Conservation (phyloP, 495 filamentous ascomycete species). For the Evansstolkia leycettana region DNA sequence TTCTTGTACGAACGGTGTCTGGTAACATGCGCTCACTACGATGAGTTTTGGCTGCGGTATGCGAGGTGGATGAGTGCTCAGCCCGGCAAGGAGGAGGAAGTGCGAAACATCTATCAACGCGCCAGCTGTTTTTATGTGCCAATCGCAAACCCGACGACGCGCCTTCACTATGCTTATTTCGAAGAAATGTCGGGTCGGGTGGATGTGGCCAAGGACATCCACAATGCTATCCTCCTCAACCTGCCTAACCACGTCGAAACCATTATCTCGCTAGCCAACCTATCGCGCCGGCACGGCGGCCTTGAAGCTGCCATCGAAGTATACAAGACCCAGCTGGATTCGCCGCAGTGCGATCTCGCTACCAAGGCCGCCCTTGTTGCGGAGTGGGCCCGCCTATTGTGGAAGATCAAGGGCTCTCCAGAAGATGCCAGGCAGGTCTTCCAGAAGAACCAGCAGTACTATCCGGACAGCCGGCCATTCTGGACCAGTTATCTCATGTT, state of each 20-base stretch:
- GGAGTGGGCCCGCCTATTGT: conserved; percentile 80
- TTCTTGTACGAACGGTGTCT: conserved; percentile 92
- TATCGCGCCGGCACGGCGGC: conserved; percentile 73
- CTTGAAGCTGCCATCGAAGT: conserved; percentile 80
- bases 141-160: conserved; percentile 65
- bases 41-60: conserved; percentile 96
- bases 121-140: conserved; percentile 76
- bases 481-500: conserved; percentile 85
- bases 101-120: conserved; percentile 84
- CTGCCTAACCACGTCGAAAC: conserved; percentile 73
- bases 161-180: conserved; percentile 87
- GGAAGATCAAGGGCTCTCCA: conserved; percentile 77
- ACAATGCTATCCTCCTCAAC: conserved; percentile 60
- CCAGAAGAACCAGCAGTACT: conserved; percentile 70
- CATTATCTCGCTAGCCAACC: conserved; percentile 78
- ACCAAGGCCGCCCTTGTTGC: conserved; percentile 80
- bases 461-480: conserved; percentile 79
- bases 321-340: conserved; percentile 70
- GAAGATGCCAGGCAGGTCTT: conserved; percentile 83
- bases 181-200: conserved; percentile 72
- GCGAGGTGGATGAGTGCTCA: conserved; percentile 93
- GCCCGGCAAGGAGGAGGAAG: conserved; percentile 73
- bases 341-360: conserved; percentile 55
- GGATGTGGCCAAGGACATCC: conserved; percentile 71
- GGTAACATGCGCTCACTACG: conserved; percentile 85